phyloP scores from a whole-genome alignment of 805 yeast genomes.

The Dipodascopsis uninucleata region DNA sequence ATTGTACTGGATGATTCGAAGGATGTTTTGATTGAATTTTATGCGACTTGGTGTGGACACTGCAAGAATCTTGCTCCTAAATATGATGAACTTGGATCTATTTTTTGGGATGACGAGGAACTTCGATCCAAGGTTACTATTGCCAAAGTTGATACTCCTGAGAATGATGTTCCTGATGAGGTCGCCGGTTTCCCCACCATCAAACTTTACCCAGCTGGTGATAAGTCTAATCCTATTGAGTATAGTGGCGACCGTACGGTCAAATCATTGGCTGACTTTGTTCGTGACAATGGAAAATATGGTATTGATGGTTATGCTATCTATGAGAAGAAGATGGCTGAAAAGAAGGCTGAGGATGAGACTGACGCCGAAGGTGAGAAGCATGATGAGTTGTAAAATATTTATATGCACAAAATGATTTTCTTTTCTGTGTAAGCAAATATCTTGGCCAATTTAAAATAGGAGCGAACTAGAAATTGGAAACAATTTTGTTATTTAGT shows the following conservation, averaged over 20 bases:
- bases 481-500: not conserved
- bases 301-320: constrained; percentile 53
- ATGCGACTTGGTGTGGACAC: constrained; percentile 93
- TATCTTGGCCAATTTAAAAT: not conserved
- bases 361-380: constrained; percentile 34
- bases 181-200: constrained; percentile 92
- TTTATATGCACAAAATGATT: not conserved
- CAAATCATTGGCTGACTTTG: constrained; percentile 64
- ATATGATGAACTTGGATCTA: constrained; percentile 79
- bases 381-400: constrained; percentile 30
- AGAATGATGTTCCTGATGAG: constrained; percentile 75
- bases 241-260: constrained; percentile 72
- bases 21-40: constrained; percentile 72
- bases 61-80: constrained; percentile 87
- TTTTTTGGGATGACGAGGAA: constrained; percentile 52
- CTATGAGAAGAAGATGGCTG: constrained; percentile 30
- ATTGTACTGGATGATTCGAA: constrained; percentile 61
- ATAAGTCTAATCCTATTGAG: constrained; percentile 59
- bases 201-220: constrained; percentile 84
- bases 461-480: not conserved
- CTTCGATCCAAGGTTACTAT: constrained; percentile 57
- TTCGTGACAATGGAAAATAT: constrained; percentile 63
- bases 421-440: not conserved
- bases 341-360: constrained; percentile 29
- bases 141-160: constrained; percentile 86